Conservation (phyloP, 345 rosid genomes). For the Trapa incisa region DNA sequence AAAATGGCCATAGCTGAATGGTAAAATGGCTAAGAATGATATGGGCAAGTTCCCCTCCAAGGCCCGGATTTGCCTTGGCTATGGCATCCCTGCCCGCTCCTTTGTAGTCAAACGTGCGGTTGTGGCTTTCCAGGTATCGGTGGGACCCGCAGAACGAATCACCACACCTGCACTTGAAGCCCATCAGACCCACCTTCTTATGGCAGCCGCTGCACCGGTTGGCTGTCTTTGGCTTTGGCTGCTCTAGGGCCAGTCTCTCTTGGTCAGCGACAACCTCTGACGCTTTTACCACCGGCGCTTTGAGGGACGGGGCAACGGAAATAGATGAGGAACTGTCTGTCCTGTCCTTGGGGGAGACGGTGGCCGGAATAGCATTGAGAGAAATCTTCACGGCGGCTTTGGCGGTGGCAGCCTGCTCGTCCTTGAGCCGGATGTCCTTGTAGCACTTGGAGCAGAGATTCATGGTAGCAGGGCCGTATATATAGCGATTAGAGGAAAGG, state of each 20-base stretch:
- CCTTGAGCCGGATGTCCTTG: slow-evolving; percentile 40
- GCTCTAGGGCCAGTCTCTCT: not conserved
- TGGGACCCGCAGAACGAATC: slow-evolving; percentile 63
- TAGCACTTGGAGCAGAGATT: slow-evolving; percentile 84
- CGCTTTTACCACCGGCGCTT: not conserved
- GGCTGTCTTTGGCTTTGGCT: not conserved
- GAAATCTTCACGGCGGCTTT: slow-evolving; percentile 41
- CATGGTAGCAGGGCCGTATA: slow-evolving; percentile 40
- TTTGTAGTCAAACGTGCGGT: slow-evolving; percentile 70
- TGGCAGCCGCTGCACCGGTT: slow-evolving; percentile 54
- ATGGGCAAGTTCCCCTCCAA: no score
- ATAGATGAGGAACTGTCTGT: not conserved
- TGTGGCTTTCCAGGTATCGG: slow-evolving; percentile 75
- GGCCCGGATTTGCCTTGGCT: slow-evolving; percentile 58
- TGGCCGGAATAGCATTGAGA: slow-evolving; percentile 18
- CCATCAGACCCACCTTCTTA: slow-evolving; percentile 68
- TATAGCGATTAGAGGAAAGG: no score
- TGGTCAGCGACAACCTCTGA: not conserved
- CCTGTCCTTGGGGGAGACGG: not conserved
- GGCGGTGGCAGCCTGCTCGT: slow-evolving; percentile 49
- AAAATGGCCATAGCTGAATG: no score
- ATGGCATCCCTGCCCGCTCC: slow-evolving; percentile 43
- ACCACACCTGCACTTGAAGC: slow-evolving; percentile 75
- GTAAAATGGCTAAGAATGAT: no score
- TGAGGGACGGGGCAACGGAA: not conserved